Percentiles rank a stretch among this genome's conserved stretches.
phyloP scores from a whole-genome alignment of 495 filamentous ascomycete species.

The Penicillium diatomitis region DNA sequence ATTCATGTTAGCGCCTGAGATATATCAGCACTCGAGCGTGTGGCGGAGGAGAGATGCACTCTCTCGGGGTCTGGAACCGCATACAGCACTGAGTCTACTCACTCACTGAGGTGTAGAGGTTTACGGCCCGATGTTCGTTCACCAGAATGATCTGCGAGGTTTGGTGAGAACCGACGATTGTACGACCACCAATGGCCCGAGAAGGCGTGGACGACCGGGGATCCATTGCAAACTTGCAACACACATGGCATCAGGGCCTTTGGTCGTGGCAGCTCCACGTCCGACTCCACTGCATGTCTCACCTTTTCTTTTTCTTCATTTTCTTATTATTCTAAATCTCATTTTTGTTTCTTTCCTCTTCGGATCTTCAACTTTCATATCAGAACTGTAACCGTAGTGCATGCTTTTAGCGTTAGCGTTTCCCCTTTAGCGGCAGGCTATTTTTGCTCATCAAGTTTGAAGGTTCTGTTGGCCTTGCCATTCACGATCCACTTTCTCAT shows the following conservation, averaged over 20 bases:
- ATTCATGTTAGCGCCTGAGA: too few relatives aligned
- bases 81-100: too few relatives aligned
- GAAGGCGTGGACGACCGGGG: slow-evolving; percentile 8
- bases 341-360: too few relatives aligned
- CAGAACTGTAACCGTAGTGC: too few relatives aligned
- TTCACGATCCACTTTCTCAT: neutral
- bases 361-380: too few relatives aligned
- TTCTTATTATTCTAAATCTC: too few relatives aligned
- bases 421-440: slow-evolving; percentile 9
- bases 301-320: neutral
- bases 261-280: slow-evolving; percentile 1
- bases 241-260: slow-evolving; percentile 12
- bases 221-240: slow-evolving; percentile 3
- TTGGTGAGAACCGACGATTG: neutral
- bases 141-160: neutral
- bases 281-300: slow-evolving; percentile 13
- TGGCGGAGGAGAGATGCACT: too few relatives aligned
- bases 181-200: slow-evolving; percentile 7
- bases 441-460: slow-evolving; percentile 11
- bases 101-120: neutral
- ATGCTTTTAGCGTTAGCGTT: too few relatives aligned
- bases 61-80: too few relatives aligned
- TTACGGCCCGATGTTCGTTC: neutral
- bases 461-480: neutral
- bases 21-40: too few relatives aligned